Evolutionary conservation across 1,284 basidiomycete species (phyloP).

Genomic region (Moniliella sp.): DNA sequence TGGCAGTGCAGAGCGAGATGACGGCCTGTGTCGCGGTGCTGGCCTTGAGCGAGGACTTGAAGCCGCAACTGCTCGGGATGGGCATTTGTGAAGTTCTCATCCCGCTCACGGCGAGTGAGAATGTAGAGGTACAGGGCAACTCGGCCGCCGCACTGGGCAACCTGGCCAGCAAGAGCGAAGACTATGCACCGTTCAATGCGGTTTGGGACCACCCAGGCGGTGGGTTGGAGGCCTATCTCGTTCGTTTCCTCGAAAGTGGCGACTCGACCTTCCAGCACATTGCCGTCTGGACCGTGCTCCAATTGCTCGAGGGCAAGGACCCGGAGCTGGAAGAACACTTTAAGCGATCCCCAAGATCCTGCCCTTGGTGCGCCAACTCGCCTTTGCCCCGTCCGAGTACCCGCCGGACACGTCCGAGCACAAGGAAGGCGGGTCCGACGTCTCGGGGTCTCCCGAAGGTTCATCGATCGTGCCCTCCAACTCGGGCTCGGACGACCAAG

Average conservation of each 20-base stretch:
- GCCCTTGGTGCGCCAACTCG: constrained; percentile 19
- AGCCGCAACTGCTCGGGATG: constrained; percentile 58
- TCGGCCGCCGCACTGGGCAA: constrained; percentile 93
- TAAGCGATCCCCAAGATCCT: constrained; percentile 17
- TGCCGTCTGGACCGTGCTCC: constrained; percentile 79
- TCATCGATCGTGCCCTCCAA: too few species aligned
- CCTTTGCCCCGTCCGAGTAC: too few species aligned
- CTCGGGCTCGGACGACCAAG: too few species aligned
- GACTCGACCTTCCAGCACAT: constrained; percentile 99
- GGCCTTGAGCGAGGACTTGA: constrained; percentile 29
- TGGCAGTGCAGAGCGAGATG: constrained; percentile 98
- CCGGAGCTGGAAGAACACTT: constrained; percentile 30
- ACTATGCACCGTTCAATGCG: constrained; percentile 89
- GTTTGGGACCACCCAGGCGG: constrained; percentile 96
- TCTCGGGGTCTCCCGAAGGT: too few species aligned
- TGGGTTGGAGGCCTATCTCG: constrained; percentile 82
- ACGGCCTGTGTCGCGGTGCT: constrained; percentile 71
- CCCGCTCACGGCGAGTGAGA: constrained; percentile 78
- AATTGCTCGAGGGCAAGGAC: constrained; percentile 80
- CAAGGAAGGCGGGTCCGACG: too few species aligned
- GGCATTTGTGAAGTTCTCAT: constrained; percentile 94
- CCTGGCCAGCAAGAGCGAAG: constrained; percentile 72
- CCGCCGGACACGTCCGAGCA: too few species aligned
- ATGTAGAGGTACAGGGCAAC: constrained; percentile 95
- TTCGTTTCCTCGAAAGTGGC: constrained; percentile 73